These are phyloP conservation scores for Pseudonectria buxi DNA, from an alignment of 2,329 filamentous ascomycete species.

Conservation along the genomic window DNA sequence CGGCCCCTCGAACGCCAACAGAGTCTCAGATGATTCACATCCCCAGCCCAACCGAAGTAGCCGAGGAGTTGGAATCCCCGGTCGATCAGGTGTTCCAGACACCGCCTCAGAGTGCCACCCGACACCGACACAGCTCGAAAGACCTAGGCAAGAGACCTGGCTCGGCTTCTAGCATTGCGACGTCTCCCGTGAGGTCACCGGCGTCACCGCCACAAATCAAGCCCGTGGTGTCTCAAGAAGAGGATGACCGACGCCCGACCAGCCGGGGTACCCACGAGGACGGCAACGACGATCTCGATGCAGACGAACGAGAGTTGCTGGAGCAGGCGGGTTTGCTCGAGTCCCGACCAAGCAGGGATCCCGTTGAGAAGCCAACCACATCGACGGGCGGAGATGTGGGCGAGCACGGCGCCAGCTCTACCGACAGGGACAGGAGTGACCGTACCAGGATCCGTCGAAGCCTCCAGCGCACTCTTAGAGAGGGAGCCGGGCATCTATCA, in stretches of 20 bases:
- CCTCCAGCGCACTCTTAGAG: constrained; percentile 81
- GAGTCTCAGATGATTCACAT: constrained; percentile 16
- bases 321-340: constrained; percentile 61
- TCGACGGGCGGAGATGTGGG: constrained; percentile 28
- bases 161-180: constrained; percentile 26
- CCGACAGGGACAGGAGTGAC: constrained; percentile 46
- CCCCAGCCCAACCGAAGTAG: constrained; percentile 11
- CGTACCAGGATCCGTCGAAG: constrained; percentile 72
- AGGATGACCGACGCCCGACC: constrained; percentile 10
- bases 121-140: constrained; percentile 18
- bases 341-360: constrained; percentile 22
- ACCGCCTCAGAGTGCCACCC: constrained; percentile 24
- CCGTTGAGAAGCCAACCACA: constrained; percentile 29
- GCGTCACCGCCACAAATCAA: constrained; percentile 15
- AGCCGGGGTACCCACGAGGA: constrained; percentile 12
- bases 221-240: constrained; percentile 14
- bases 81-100: constrained; percentile 24
- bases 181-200: constrained; percentile 20
- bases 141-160: constrained; percentile 23
- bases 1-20: constrained; percentile 20
- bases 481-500: constrained; percentile 61
- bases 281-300: constrained; percentile 47
- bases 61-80: constrained; percentile 19
- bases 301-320: constrained; percentile 60
- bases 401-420: constrained; percentile 26